A percentile compares a stretch with the other conserved stretches of the same genome.
These are phyloP conservation scores for Tubosaeta sp. DNA, from an alignment of 768 basidiomycete genomes.

Conservation along the genomic window DNA sequence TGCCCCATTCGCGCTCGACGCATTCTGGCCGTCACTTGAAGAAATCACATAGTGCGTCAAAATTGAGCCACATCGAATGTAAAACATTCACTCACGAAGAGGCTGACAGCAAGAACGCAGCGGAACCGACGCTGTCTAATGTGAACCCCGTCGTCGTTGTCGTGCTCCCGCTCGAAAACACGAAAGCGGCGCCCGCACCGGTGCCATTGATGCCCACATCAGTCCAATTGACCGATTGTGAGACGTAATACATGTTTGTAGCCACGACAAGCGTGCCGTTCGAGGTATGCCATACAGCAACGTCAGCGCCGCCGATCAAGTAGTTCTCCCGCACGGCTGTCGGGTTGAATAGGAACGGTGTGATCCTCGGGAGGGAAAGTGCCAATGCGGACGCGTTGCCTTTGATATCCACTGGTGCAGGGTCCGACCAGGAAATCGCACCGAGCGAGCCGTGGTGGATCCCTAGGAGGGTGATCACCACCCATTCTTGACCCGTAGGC, in stretches of 20 bases:
- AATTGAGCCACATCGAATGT: neutral
- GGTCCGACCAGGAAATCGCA: slow-evolving; percentile 48
- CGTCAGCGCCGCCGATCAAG: slow-evolving; percentile 40
- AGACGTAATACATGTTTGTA: slow-evolving; percentile 45
- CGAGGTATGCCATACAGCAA: slow-evolving; percentile 48
- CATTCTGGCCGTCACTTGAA: neutral
- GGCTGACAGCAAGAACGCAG: slow-evolving; percentile 11
- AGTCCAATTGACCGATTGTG: slow-evolving; percentile 30
- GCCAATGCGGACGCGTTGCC: slow-evolving; percentile 48
- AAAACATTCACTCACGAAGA: slow-evolving; percentile 12
- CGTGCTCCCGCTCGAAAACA: slow-evolving; percentile 16
- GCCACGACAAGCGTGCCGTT: slow-evolving; percentile 45
- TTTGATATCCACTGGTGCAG: slow-evolving; percentile 51
- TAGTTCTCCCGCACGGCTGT: slow-evolving; percentile 38
- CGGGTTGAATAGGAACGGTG: slow-evolving; percentile 44
- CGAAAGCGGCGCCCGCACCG: neutral
- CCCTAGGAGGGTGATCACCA: slow-evolving; percentile 58
- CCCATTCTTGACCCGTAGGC: slow-evolving; percentile 66
- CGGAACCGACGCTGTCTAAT: slow-evolving; percentile 17
- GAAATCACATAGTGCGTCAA: slow-evolving; percentile 1
- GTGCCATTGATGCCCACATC: slow-evolving; percentile 21
- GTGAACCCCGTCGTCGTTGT: slow-evolving; percentile 13
- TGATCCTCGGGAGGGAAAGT: slow-evolving; percentile 41
- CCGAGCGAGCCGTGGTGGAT: slow-evolving; percentile 69
- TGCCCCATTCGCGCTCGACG: neutral